Base-by-base conservation (phyloP, 2,329 filamentous ascomycete species). In the Camillea tinctor region DNA sequence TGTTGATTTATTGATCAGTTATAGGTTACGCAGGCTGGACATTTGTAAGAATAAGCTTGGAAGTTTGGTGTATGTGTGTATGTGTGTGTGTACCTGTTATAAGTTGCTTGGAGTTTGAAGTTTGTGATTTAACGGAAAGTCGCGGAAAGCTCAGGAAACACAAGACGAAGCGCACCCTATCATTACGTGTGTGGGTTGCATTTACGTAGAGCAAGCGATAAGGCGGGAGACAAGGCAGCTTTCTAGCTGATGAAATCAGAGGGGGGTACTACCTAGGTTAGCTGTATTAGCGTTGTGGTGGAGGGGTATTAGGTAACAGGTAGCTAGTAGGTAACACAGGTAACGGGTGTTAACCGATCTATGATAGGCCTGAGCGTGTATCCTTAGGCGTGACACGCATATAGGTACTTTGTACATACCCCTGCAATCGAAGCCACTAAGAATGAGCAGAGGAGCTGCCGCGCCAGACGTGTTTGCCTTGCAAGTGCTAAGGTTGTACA, bases 381-480 rank as follows among this genome's bases (percentile, higher is more conserved):
- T 22, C 50, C 50, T 19, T 19, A 22, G 22, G 8, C 13, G 26
- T 30, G 8, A 30, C 26, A 4, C 2, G 13, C 26, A 3, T 30
- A 30, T 26, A 30, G 7, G 26, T 30, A 30, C 6, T 30, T 20
- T 8, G 51, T 23, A 61, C 5, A 19, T 52, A 57, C 20, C 24
- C 48, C 26, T 30, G 23, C 21, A 58, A 57, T n/a, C n/a, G n/a
- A n/a, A 55, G 51, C 59, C 54, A 58, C 58, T 59, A 59, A 59
- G 61, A 57, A 56, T 24, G 53, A 57, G 52, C 56, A 30, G 19
- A 22, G 13, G 56, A 58, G 51, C 63, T 67, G 64, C 65, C 64
- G 67, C 63, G 66, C 66, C 63, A 62, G 66, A 60, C 61, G 60
- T 67, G 66, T 67, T 68, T 67, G 63, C 66, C 64, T 67, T 64